Evolutionary conservation across 352 stramenopile species (phyloP), one percentile per base, ranked within the genome.

Genomic region (Saprolegnia parasitica): DNA sequence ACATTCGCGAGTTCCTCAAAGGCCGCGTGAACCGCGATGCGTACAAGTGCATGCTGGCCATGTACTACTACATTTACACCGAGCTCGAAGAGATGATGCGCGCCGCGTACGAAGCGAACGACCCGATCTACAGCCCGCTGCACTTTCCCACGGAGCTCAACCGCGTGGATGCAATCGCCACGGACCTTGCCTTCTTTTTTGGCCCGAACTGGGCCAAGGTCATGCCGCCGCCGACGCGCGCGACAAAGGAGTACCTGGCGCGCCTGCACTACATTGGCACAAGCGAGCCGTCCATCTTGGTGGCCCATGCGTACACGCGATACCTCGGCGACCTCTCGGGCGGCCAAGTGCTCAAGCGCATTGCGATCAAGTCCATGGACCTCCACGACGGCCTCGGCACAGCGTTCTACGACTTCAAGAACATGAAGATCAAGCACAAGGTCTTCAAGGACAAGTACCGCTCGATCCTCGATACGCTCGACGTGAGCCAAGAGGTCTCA

Each of bases 311-410:
- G 0, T 94, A 94, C 63, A 94, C 86, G 29, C 78, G 86, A 13
- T 91, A 94, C 63, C 72, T 94, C 37, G 86, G 85, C 49, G 86
- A 94, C 72, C 73, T 94, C 42, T 80, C 66, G 46, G 86, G 86
- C 29, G 86, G 86, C 1, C 86, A 88, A 62, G 77, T 91, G n/a
- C 68, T 94, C n/a, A 68, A 73, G 42, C 73, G 76, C 42, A 84
- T 85, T 73, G 80, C 80, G 9, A 72, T 46, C 29, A 73, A 73
- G 47, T 72, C 64, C 23, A 67, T 88, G 39, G 50, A 68, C 46
- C 65, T 86, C 32, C 5, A 9, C n/a, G 32, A 39, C 35, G 67
- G 73, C 50, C 67, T 73, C 49, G 78, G 78, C 62, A 75, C 74
- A 13, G 71, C 72, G 18, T 88, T 88, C 71, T 88, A 88, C 56